Conservation (phyloP, 1,284 basidiomycete genomes). For the Cryptococcus deneoformans region DNA sequence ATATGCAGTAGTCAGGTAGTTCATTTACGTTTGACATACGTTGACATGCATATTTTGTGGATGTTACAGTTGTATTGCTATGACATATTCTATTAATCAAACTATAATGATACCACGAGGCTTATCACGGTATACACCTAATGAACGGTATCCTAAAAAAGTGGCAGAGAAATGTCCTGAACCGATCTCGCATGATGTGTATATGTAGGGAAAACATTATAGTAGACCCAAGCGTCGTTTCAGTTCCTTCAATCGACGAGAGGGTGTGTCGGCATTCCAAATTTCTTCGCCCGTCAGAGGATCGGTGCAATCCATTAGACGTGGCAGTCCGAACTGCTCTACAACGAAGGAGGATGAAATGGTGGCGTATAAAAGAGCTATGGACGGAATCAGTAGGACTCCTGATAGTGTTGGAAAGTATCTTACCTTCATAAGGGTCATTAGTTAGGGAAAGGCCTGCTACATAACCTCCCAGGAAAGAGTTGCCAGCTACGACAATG, state of each 20-base stretch:
- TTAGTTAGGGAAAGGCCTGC: constrained; percentile 31
- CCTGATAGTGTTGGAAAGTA: background rate
- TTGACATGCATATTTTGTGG: no score
- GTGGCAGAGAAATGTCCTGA: background rate
- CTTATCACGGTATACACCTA: no score
- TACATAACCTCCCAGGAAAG: constrained; percentile 42
- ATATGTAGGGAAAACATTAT: background rate
- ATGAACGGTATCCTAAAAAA: no score
- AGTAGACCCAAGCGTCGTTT: background rate
- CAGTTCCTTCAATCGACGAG: constrained; percentile 16
- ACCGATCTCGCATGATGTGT: background rate
- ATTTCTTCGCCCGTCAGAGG: constrained; percentile 11
- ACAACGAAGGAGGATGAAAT: constrained; percentile 44
- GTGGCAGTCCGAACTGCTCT: constrained; percentile 40
- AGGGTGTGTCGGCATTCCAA: constrained; percentile 39
- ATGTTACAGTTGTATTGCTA: no score
- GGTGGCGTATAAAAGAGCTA: constrained; percentile 37
- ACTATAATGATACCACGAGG: no score
- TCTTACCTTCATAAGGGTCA: constrained; percentile 35
- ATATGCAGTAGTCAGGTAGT: no score
- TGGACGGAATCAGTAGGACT: background rate
- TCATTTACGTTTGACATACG: no score
- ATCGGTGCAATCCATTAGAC: background rate
- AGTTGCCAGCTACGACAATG: constrained; percentile 33
- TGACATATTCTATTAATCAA: no score